Conservation (phyloP, 2,329 filamentous ascomycete species). For the Clonostachys byssicola region DNA sequence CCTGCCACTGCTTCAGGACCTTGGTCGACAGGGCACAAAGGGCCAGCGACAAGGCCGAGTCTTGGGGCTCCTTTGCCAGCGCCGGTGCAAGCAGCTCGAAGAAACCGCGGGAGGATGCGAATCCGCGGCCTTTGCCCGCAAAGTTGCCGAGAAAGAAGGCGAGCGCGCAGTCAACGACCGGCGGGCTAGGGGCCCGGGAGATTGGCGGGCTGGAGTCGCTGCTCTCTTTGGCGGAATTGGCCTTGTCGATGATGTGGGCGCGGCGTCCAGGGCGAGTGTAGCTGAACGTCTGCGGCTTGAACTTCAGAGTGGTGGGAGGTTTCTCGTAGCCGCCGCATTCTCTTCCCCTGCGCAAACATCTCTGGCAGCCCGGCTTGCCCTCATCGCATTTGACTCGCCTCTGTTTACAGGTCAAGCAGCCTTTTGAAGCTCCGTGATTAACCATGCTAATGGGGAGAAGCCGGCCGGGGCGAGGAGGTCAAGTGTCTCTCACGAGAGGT, state of each 20-base stretch:
- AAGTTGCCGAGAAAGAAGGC: conserved; percentile 9
- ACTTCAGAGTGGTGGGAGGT: conserved; percentile 3
- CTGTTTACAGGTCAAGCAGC: conserved; percentile 9
- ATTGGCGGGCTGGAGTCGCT: background rate
- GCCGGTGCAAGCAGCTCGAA: conserved; percentile 6
- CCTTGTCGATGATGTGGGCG: too few species aligned
- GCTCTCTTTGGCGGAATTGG: background rate
- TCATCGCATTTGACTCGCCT: conserved; percentile 23
- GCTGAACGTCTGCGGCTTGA: conserved; percentile 1
- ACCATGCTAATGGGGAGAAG: conserved; percentile 1
- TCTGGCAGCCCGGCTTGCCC: conserved; percentile 12
- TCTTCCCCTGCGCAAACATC: conserved; percentile 1
- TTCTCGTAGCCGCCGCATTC: background rate
- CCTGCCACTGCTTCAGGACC: background rate
- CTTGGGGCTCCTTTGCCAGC: conserved; percentile 5
- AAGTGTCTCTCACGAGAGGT: too few species aligned
- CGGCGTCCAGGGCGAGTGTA: too few species aligned
- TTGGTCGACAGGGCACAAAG: conserved; percentile 8
- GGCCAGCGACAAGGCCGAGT: conserved; percentile 7
- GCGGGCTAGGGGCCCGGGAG: background rate
- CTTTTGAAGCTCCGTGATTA: background rate
- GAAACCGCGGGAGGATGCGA: conserved; percentile 8
- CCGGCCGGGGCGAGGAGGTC: too few species aligned
- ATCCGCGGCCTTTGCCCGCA: conserved; percentile 7
- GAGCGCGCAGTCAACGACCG: background rate